Conservation (phyloP, 208 protist genomes). For the Angomonas desouzai region DNA sequence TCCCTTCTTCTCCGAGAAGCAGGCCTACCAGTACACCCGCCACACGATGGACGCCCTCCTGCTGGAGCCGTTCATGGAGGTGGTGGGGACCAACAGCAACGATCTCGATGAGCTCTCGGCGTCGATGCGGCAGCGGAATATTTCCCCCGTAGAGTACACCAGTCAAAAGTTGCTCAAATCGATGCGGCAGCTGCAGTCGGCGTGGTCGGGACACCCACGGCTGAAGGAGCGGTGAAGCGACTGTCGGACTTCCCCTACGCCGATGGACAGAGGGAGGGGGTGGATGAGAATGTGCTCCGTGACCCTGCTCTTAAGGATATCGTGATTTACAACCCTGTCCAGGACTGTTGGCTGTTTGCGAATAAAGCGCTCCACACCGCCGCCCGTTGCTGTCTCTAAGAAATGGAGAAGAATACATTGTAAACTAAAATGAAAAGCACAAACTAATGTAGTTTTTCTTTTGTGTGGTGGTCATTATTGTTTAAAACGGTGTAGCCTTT, state of each 20-base stretch:
- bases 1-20: constrained; percentile 63
- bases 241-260: constrained; percentile 67
- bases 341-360: constrained; percentile 76
- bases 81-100: constrained; percentile 80
- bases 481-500: too few species aligned
- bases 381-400: constrained; percentile 55
- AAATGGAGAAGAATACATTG: neutral
- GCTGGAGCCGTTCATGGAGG: constrained; percentile 56
- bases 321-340: constrained; percentile 79
- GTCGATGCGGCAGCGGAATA: constrained; percentile 53
- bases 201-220: constrained; percentile 39
- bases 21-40: constrained; percentile 70
- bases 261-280: constrained; percentile 58
- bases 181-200: constrained; percentile 72
- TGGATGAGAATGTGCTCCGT: constrained; percentile 55
- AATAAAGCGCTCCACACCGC: constrained; percentile 78
- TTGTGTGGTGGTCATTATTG: too few species aligned
- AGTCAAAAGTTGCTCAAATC: constrained; percentile 76
- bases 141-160: constrained; percentile 58
- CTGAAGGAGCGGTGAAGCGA: constrained; percentile 51
- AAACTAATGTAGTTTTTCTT: too few species aligned
- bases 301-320: constrained; percentile 55
- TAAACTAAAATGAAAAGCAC: too few species aligned
- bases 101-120: constrained; percentile 83
- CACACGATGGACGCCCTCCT: constrained; percentile 71